Base-by-base conservation (phyloP, 148 eudicot genomes). In the Silene uniflora region DNA sequence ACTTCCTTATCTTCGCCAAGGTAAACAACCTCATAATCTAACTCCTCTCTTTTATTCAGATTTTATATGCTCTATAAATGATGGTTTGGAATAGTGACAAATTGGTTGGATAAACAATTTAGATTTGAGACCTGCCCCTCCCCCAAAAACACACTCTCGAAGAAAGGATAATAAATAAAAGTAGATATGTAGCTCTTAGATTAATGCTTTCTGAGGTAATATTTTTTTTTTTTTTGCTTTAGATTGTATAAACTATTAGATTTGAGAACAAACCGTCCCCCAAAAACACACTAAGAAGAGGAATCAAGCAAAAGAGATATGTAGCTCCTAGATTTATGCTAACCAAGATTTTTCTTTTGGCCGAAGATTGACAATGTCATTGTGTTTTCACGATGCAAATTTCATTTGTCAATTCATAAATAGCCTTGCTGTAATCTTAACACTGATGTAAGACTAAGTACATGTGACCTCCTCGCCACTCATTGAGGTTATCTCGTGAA, bases 1-100 rank as follows among this genome's bases (percentile, higher is more conserved):
- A 80, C 85, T 62, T 80, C 86, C 67, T 76, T 81, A 44, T 67
- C 88, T 61, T 85, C 89, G 29, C 82, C 86, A 67, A 88, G 91
- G 93, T 87, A 79, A 62, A 85, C 66, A 65, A 32, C 35, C 9
- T 71, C 21, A 39, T 49, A 8, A 32, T n/a, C 4, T 47, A 7
- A 27, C 35, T 62, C 27, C 32, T 62, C 67, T 62, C 67, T 24
- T 25, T 11, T 23, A 3, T 62, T 24, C 14, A 23, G 32, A 62
- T 62, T 62, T 62, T 3, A 10, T 8, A 62, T 60, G 64, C 27
- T 58, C 9, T 22, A 23, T 61, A 19, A 21, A 19, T 21, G 4
- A n/a, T 61, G 27, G 24, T 61, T 52, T 16, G 56, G 56, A 52
- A 13, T 52, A 52, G 56, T 52, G 17, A 52, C 56, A 52, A 52